phyloP scores from a whole-genome alignment of 2,329 filamentous ascomycete genomes.

The Fusarium marasasianum region DNA sequence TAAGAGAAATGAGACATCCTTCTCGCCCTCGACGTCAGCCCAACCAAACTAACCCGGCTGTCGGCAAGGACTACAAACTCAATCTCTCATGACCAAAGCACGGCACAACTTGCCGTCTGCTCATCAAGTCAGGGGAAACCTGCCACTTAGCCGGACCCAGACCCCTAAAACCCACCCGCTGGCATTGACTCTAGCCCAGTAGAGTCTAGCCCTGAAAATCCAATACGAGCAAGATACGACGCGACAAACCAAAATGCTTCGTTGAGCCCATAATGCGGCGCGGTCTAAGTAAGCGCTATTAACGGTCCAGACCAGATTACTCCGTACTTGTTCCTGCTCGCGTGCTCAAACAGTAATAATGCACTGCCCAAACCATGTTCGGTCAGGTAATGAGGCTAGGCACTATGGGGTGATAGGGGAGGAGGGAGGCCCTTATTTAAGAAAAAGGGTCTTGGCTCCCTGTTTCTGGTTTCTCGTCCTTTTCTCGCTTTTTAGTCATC shows the following conservation, averaged over 20 bases:
- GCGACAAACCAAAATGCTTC: not conserved
- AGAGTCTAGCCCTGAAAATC: not conserved
- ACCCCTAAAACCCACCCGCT: not conserved
- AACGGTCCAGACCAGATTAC: not conserved
- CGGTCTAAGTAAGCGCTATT: not conserved
- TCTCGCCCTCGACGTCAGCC: not conserved
- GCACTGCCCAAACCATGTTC: not conserved
- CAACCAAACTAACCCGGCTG: not conserved
- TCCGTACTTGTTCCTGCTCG: not conserved
- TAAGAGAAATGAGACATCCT: not conserved
- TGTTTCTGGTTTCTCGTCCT: not conserved
- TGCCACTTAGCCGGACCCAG: not conserved
- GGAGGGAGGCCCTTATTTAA: not conserved
- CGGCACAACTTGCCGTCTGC: not conserved
- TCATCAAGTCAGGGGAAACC: not conserved
- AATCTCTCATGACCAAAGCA: not conserved
- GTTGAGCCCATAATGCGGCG: not conserved
- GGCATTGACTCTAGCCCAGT: not conserved
- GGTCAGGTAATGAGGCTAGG: not conserved
- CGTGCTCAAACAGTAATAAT: not conserved
- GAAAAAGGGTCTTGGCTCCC: not conserved
- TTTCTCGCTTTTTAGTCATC: not conserved
- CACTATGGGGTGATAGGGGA: not conserved
- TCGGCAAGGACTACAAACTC: not conserved
- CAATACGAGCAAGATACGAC: not conserved